phyloP scores from a whole-genome alignment of 306 rosid species.

The Cucurbita maxima region DNA sequence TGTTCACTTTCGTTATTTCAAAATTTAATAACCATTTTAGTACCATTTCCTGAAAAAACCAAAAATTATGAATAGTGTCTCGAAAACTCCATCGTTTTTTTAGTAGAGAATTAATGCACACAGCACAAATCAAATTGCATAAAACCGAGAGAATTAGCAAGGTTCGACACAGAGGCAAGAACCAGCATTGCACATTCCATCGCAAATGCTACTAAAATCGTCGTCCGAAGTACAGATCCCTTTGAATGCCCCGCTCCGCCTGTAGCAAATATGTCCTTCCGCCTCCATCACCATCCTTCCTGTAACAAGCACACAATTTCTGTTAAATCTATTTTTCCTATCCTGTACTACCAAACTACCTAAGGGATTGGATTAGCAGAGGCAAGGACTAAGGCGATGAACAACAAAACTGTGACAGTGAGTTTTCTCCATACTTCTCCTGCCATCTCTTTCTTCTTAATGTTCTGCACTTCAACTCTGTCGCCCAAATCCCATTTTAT shows the following conservation, averaged over 20 bases:
- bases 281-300: neutral
- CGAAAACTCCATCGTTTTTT: too few relatives aligned
- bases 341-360: neutral
- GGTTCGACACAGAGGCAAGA: neutral
- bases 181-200: neutral
- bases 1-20: too few relatives aligned
- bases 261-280: neutral
- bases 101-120: too few relatives aligned
- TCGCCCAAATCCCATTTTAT: neutral
- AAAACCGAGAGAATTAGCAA: neutral
- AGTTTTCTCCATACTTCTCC: neutral
- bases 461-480: neutral
- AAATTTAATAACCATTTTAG: too few relatives aligned
- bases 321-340: neutral
- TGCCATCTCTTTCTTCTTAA: neutral
- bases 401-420: neutral
- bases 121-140: too few relatives aligned
- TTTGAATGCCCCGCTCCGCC: neutral
- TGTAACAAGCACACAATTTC: neutral
- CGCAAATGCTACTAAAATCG: neutral
- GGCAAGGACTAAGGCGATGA: neutral
- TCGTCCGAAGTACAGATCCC: neutral
- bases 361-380: neutral
- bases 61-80: too few relatives aligned
- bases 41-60: too few relatives aligned